Evolutionary conservation across 202 grass and related monocot species (phyloP), one percentile per base, ranked within the genome.

Genomic region (Dendrocalamus latiflorus): DNA sequence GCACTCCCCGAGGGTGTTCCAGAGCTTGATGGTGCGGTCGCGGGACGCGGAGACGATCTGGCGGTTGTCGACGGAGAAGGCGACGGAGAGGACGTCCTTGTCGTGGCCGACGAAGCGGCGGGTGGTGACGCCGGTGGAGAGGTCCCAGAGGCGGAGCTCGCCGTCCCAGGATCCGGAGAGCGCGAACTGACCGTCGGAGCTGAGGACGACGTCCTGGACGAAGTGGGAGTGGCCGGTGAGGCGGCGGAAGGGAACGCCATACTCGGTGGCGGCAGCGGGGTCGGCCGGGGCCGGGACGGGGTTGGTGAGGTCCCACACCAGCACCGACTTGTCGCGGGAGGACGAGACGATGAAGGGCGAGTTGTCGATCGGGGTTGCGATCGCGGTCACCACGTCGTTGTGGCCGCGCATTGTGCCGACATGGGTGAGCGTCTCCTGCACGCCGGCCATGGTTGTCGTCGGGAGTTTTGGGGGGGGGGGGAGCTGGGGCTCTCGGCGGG

Each of bases 1-100:
- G 88, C 94, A 97, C 91, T 97, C 94, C 1, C 94, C 94, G 39
- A 97, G 91, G 37, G 94, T 97, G 91, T 97, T 97, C 94, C 94
- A 97, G 21, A 97, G 94, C 88, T 97, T 97, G 77, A 97, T 97
- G 55, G 91, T 94, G 75, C 85, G 87, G 88, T 97, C 94, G 42
- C 94, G 85, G 38, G 94, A 92, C 1, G 90, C 94, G 20, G 94
- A 97, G 65, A 97, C 88, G 70, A 97, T 97, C 90, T 97, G 94
- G 73, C 94, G 92, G 75, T 97, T 97, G 84, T 97, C 94, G 33
- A 92, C 88, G 78, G 94, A 97, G 88, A 97, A 97, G 58, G 94
- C 92, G 28, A 97, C 94, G 70, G 94, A 97, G 70, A 97, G 71
- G 30, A 97, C 88, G 76, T 97, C 94, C 90, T 97, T 97, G 9